Percentiles rank a stretch among this genome's conserved stretches.
Evolutionary conservation across 805 yeast species (phyloP).

Genomic region (Cyberlindnera americana): DNA sequence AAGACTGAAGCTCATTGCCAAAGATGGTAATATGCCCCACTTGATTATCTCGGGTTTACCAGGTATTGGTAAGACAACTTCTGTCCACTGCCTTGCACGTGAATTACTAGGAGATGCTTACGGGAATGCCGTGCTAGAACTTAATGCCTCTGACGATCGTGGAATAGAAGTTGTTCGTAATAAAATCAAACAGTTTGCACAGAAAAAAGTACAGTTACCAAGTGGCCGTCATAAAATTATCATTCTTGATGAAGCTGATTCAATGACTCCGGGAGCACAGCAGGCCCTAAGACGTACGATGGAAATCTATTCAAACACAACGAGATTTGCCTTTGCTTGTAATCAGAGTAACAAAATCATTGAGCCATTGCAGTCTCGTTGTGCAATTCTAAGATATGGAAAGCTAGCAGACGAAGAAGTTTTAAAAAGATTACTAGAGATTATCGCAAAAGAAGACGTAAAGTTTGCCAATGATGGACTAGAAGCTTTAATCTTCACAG

Average conservation of each 20-base stretch:
- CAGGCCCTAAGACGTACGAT: slow-evolving; percentile 92
- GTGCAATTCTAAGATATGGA: slow-evolving; percentile 87
- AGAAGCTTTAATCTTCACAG: slow-evolving; percentile 88
- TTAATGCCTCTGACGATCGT: slow-evolving; percentile 95
- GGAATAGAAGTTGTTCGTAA: slow-evolving; percentile 96
- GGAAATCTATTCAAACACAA: slow-evolving; percentile 94
- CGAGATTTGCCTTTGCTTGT: slow-evolving; percentile 98
- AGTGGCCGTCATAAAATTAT: slow-evolving; percentile 89
- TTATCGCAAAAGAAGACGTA: slow-evolving; percentile 66
- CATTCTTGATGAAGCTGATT: slow-evolving; percentile 93
- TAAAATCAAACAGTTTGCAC: slow-evolving; percentile 93
- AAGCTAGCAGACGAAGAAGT: slow-evolving; percentile 84
- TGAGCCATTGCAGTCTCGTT: slow-evolving; percentile 94
- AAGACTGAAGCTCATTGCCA: slow-evolving; percentile 76
- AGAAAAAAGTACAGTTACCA: slow-evolving; percentile 83
- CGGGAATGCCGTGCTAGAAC: slow-evolving; percentile 81
- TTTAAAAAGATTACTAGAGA: slow-evolving; percentile 66
- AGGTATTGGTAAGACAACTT: slow-evolving; percentile 96
- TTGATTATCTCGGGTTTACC: slow-evolving; percentile 94
- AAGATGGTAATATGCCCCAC: slow-evolving; percentile 96
- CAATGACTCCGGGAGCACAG: slow-evolving; percentile 97
- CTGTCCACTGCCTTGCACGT: slow-evolving; percentile 83
- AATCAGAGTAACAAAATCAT: slow-evolving; percentile 92
- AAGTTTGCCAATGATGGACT: slow-evolving; percentile 85
- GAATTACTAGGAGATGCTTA: slow-evolving; percentile 74